Evolutionary conservation across 1,284 basidiomycete genomes (phyloP).

Genomic region (Austroboletus novae-zelandiae): DNA sequence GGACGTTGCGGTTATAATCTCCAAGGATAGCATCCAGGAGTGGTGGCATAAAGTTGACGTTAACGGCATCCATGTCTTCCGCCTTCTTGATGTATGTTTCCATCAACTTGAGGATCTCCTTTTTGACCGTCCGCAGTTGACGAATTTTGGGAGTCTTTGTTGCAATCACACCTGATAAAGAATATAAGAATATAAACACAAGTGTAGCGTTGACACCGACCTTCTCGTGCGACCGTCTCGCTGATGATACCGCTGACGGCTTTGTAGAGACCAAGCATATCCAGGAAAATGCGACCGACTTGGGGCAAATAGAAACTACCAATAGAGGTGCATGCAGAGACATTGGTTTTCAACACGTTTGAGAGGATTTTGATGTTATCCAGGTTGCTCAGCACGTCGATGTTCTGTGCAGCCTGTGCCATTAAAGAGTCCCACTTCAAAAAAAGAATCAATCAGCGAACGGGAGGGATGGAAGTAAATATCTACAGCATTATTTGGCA

Average conservation of each 20-base stretch:
- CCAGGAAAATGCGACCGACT: constrained; percentile 93
- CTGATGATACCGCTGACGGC: constrained; percentile 98
- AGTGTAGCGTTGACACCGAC: constrained; percentile 39
- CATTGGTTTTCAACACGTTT: constrained; percentile 98
- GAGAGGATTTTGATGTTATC: constrained; percentile 98
- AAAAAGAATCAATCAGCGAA: constrained; percentile 3
- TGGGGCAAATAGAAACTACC: constrained; percentile 97
- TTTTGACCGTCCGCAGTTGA: constrained; percentile 95
- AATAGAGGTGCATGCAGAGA: constrained; percentile 96
- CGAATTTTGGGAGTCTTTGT: constrained; percentile 98
- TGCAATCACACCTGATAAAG: constrained; percentile 73
- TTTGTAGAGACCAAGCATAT: constrained; percentile 98
- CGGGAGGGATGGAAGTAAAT: neutral
- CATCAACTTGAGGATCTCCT: constrained; percentile 96
- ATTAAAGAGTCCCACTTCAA: constrained; percentile 94
- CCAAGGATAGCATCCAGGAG: constrained; percentile 95
- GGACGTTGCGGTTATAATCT: constrained; percentile 95
- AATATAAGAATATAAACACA: constrained; percentile 2
- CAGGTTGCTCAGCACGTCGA: constrained; percentile 87
- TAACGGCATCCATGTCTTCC: constrained; percentile 93
- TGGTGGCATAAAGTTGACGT: constrained; percentile 91
- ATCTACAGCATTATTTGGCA: constrained; percentile 92
- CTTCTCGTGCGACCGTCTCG: constrained; percentile 86
- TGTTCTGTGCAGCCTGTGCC: constrained; percentile 91
- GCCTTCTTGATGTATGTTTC: constrained; percentile 98